Evolutionary conservation across 768 basidiomycete species (phyloP), one percentile per base, ranked within the genome.

Genomic region (Boletus subparvulus): DNA sequence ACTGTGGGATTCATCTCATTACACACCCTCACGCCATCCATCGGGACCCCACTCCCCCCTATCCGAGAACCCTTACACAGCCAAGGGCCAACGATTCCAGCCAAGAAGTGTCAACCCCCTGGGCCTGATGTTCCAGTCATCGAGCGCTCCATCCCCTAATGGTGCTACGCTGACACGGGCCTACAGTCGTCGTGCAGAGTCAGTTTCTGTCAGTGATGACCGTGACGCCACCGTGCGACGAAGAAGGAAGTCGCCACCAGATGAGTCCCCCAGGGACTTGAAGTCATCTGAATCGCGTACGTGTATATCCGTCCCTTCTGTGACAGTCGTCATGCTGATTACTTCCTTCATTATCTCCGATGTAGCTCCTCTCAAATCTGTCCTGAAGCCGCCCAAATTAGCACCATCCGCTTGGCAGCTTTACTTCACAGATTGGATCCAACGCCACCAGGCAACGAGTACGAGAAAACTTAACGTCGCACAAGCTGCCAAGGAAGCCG

Each of bases 361-460:
- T 69, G 55, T 72, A 87, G 88, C 79, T 37, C 83, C 83, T 45
- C 75, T 83, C 53, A 94, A 89, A 74, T 94, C 94, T 40, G 74
- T 84, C 12, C 78, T 97, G 55, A 86, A 87, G 42, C 93, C 91
- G 19, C 94, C 94, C 47, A 94, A 94, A 76, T 81, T 94, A 64
- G 92, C 94, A 7, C 92, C 91, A 5, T 94, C 92, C 4, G 92
- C 94, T 52, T 97, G 94, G 94, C 94, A 97, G 73, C 81, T 97
- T 43, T 97, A 93, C 74, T 96, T 97, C 70, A 93, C 93, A 24
- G 92, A 96, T 69, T 94, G 91, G 85, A 94, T 97, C 61, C 89
- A 92, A 70, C 82, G 83, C 65, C 88, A 91, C 70, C 90, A 92
- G 73, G 85, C 86, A 56, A 81, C 83, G 24, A 88, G 85, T 56